These are phyloP conservation scores for Coniochaeta sp. DNA, from an alignment of 2,329 filamentous ascomycete species.

Conservation along the genomic window DNA sequence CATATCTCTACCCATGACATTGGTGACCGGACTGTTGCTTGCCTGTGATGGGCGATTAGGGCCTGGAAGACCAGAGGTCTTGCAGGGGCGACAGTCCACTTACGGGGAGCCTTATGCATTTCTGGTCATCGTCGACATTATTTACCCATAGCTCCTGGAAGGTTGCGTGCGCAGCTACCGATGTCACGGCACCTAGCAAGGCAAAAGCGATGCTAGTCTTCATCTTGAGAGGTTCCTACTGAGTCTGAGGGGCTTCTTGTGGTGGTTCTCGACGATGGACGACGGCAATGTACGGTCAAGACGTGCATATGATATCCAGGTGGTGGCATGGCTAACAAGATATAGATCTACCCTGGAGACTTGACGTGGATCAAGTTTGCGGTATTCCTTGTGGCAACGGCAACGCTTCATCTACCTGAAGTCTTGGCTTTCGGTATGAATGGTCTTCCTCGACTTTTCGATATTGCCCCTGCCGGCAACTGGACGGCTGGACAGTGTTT, in stretches of 20 bases:
- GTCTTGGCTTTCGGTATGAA: not conserved
- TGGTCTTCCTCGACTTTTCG: not conserved
- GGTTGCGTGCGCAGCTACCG: not conserved
- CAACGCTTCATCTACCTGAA: not conserved
- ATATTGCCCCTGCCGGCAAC: not conserved
- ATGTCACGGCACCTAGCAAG: not conserved
- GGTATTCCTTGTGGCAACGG: not conserved
- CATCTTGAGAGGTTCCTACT: not conserved
- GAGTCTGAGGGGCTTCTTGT: not conserved
- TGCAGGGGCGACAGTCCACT: not conserved
- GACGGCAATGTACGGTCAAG: not conserved
- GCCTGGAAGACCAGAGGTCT: not conserved
- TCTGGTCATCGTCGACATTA: not conserved
- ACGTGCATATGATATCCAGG: not conserved
- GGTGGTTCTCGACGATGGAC: not conserved
- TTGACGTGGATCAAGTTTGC: not conserved
- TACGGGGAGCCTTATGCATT: not conserved
- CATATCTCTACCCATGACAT: slow-evolving; percentile 29
- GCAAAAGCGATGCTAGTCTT: not conserved
- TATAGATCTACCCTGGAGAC: not conserved
- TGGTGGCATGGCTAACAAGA: not conserved
- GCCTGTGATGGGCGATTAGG: slow-evolving; percentile 3
- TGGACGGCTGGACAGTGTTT: not conserved
- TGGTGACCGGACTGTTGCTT: slow-evolving; percentile 39
- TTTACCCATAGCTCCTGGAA: not conserved